Percentiles rank a stretch among this genome's conserved stretches.
These are phyloP conservation scores for Scleroderma citrinum DNA, from an alignment of 768 basidiomycete genomes.

Conservation along the genomic window DNA sequence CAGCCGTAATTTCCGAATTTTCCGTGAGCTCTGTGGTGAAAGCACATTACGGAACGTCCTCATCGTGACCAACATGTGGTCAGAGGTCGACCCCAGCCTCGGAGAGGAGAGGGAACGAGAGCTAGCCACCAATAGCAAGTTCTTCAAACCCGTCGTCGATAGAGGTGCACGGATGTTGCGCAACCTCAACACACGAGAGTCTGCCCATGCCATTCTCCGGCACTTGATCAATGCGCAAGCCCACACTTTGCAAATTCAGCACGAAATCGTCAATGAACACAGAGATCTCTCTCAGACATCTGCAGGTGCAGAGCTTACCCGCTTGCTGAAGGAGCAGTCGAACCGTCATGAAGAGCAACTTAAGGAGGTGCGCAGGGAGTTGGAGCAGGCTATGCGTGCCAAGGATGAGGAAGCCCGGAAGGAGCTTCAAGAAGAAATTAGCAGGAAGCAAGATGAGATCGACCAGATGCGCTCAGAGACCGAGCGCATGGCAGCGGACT, in stretches of 20 bases:
- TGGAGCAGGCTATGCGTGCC: slow-evolving; percentile 41
- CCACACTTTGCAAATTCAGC: slow-evolving; percentile 51
- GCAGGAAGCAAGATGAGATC: slow-evolving; percentile 92
- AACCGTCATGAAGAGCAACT: slow-evolving; percentile 43
- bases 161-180: slow-evolving; percentile 42
- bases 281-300: slow-evolving; percentile 45
- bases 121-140: slow-evolving; percentile 34
- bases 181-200: slow-evolving; percentile 34
- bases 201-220: slow-evolving; percentile 38
- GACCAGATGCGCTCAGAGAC: slow-evolving; percentile 47
- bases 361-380: slow-evolving; percentile 38
- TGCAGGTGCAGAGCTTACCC: slow-evolving; percentile 49
- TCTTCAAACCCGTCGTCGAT: slow-evolving; percentile 48
- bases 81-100: slow-evolving; percentile 30
- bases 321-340: slow-evolving; percentile 43
- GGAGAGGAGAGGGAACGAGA: slow-evolving; percentile 42
- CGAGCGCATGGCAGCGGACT: background rate
- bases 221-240: slow-evolving; percentile 37
- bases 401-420: slow-evolving; percentile 48
- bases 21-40: slow-evolving; percentile 50
- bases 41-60: slow-evolving; percentile 43
- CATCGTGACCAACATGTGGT: slow-evolving; percentile 54
- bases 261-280: slow-evolving; percentile 46
- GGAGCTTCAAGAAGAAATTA: slow-evolving; percentile 83
- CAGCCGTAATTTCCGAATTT: slow-evolving; percentile 45